These are phyloP conservation scores for Colletotrichum gigasporum DNA, from an alignment of 2,329 filamentous ascomycete species.

Conservation along the genomic window DNA sequence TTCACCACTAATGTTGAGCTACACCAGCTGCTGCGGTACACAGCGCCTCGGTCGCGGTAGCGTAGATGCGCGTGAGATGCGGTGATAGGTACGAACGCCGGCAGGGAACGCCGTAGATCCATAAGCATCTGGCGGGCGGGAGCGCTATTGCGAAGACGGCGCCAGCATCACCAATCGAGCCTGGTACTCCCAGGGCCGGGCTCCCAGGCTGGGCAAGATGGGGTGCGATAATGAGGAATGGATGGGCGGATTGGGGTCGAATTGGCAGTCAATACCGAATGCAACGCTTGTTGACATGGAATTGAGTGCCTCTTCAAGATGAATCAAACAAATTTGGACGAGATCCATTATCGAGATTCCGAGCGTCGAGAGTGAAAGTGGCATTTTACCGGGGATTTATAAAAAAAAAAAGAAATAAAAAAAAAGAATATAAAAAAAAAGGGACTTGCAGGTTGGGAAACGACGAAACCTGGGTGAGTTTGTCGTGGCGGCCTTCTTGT, in stretches of 20 bases:
- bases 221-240: neutral
- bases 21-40: no score
- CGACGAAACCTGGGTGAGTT: conserved; percentile 17
- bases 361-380: neutral
- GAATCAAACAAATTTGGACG: neutral
- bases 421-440: neutral
- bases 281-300: neutral
- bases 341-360: neutral
- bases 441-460: neutral
- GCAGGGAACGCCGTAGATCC: neutral
- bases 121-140: neutral
- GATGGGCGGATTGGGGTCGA: neutral
- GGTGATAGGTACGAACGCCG: neutral
- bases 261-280: conserved; percentile 4
- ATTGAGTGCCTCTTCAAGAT: neutral
- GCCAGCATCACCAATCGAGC: neutral
- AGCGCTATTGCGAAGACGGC: conserved; percentile 11
- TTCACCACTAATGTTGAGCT: conserved; percentile 7
- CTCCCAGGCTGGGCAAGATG: neutral
- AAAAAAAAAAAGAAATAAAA: neutral
- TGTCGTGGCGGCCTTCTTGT: conserved; percentile 21
- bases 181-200: neutral
- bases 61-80: neutral
- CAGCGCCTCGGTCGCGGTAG: no score
- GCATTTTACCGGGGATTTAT: neutral